Base-by-base conservation (phyloP, 345 rosid genomes). In the Angophora floribunda region DNA sequence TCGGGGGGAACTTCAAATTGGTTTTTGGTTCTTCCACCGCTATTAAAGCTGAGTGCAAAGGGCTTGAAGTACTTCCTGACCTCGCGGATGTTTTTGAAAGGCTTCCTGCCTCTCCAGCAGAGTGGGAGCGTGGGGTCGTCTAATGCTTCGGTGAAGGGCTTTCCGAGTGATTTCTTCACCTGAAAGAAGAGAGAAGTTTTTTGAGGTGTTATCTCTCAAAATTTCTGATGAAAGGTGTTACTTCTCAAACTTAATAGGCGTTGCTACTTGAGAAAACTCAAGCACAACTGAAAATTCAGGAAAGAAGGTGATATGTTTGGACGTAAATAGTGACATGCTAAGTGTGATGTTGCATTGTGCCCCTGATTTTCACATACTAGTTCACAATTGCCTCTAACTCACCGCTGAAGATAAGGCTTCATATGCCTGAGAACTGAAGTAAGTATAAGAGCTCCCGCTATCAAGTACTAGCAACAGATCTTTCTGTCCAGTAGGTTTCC, bases 401-500 rank as follows among this genome's bases (percentile, higher is more conserved):
- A 98, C 99, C 94, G 89, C 80, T 47, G 63, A 89, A 32, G 93
- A 80, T 24, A 95, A 86, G 32, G 90, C 91, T 88, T 96, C 93
- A 87, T 97, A 96, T 36, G 96, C 95, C 90, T 89, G 90, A 21
- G 94, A 92, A 87, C 92, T 95, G 84, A 98, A 90, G 91, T 98
- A 98, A n/a, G 97, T 95, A 87, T 97, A 98, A 41, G 99, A 95
- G 91, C 99, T 96, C 85, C 99, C 99, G 52, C 99, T 96, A 91
- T 98, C 99, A 49, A 98, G 93, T 57, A 92, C 87, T 52, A 90
- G 84, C 7, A 82, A 89, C 63, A 98, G 88, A 89, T 97, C 94
- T 91, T 90, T 94, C 30, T 92, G 36, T 57, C 94, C 97, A 1
- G 99, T 94, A 51, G 95, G 52, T 87, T 92, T 95, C 51, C 97